phyloP scores from a whole-genome alignment of 2,329 filamentous ascomycete species.

The Ascochyta pisi region DNA sequence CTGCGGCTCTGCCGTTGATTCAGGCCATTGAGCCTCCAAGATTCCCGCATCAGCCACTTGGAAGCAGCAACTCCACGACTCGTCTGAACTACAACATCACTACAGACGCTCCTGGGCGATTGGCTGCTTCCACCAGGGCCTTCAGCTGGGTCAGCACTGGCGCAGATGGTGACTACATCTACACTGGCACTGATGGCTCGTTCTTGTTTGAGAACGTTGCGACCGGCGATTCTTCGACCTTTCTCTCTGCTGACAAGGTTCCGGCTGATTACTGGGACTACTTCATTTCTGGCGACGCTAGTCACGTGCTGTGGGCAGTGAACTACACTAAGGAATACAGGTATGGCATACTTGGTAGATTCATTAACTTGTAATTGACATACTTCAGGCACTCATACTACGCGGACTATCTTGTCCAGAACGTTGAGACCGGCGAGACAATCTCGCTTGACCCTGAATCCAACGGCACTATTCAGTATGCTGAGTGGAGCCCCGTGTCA shows the following conservation, averaged over 20 bases:
- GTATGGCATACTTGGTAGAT: background rate
- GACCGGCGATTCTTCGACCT: conserved; percentile 62
- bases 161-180: conserved; percentile 68
- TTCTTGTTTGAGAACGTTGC: conserved; percentile 68
- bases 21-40: conserved; percentile 58
- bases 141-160: conserved; percentile 65
- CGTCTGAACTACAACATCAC: conserved; percentile 68
- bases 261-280: conserved; percentile 64
- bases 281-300: conserved; percentile 67
- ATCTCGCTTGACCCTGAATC: conserved; percentile 66
- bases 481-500: conserved; percentile 62
- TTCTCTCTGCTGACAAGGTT: conserved; percentile 65
- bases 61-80: conserved; percentile 58
- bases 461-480: conserved; percentile 71
- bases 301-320: conserved; percentile 66
- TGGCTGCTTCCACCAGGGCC: conserved; percentile 54
- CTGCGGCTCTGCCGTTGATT: conserved; percentile 37
- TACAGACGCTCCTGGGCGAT: conserved; percentile 51
- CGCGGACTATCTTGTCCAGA: conserved; percentile 69
- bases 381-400: conserved; percentile 66
- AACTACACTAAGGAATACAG: conserved; percentile 72
- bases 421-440: conserved; percentile 63
- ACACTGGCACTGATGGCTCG: conserved; percentile 57
- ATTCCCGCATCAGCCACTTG: conserved; percentile 61
- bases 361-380: background rate